Base-by-base conservation (phyloP, 129 eudicot species). In the Pittosporum tobira region DNA sequence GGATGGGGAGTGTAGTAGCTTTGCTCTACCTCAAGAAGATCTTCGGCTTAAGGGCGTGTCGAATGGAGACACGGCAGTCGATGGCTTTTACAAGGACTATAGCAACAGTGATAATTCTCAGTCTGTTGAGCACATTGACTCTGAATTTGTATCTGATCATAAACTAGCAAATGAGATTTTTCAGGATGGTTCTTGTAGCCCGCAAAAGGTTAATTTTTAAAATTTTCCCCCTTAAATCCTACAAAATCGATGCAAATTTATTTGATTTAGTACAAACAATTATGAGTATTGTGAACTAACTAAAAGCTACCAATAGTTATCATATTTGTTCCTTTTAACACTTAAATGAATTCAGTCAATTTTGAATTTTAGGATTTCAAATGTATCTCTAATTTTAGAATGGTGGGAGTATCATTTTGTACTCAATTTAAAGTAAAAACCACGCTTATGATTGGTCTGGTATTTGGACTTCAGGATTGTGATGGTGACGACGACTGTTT, bases 401-500 rank as follows among this genome's bases (percentile, higher is more conserved):
- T 22, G 14, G 5, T 12, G 6, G 34, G 0, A 21, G 13, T n/a
- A 14, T 2, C 37, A 19, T 30, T 24, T 40, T 28, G 14, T 16
- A 40, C 22, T 64, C 46, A 15, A 28, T 19, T 30, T 15, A 38
- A 25, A 53, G 2, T 48, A 5, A 6, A 50, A 50, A 22, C n/a
- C 56, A 9, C 13, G 34, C 53, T 44, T 66, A 43, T 56, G 44
- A 28, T 55, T 8, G 47, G 9, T 16, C 29, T 37, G 22, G 36
- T n/a, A 38, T 20, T 36, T 34, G 20, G 9, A 3, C 16, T 63
- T 3, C 86, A 81, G 88, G 71, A 53, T 14, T n/a, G 10, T 36
- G 63, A 63, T 5, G 65, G 50, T 16, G 94, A 63, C 58, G 96
- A 85, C 0, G 97, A 89, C 12, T 80, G 85, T 27, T 89, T 81